phyloP scores from a whole-genome alignment of 495 filamentous ascomycete genomes.

The Aspergillus incahuasiensis region DNA sequence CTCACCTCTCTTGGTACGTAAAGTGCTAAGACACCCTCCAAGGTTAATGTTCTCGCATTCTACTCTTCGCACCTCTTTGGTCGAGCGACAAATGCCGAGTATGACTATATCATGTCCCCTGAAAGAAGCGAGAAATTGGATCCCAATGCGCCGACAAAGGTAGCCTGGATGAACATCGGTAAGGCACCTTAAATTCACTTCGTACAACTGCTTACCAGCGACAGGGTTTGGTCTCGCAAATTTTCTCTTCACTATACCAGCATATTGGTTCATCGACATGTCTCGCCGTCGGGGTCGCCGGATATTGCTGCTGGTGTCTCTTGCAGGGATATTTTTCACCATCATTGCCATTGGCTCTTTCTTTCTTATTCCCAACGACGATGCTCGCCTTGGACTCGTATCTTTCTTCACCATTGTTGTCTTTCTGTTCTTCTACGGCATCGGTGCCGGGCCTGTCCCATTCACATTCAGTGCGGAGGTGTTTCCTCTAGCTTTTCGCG shows the following conservation, averaged over 20 bases:
- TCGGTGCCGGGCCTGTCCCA: conserved; percentile 22
- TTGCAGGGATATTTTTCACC: conserved; percentile 20
- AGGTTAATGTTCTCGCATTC: conserved; percentile 69
- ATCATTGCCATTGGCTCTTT: conserved; percentile 15
- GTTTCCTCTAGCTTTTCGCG: conserved; percentile 65
- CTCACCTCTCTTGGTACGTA: background rate
- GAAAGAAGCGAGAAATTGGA: conserved; percentile 29
- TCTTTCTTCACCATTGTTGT: conserved; percentile 14
- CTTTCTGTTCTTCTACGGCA: conserved; percentile 20
- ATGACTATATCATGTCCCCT: too few species aligned
- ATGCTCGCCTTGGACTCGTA: conserved; percentile 10
- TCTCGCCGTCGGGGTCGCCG: conserved; percentile 18
- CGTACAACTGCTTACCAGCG: background rate
- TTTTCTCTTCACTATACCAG: conserved; percentile 27
- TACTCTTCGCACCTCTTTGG: conserved; percentile 64
- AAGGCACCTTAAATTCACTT: conserved; percentile 16
- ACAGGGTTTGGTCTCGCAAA: conserved; percentile 24
- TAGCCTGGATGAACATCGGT: conserved; percentile 59
- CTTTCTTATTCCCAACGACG: conserved; percentile 12
- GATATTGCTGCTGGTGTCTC: conserved; percentile 23
- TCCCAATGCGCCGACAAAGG: background rate
- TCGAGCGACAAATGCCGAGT: conserved; percentile 5
- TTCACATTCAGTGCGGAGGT: conserved; percentile 53
- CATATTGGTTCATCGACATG: conserved; percentile 22
- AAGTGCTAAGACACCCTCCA: background rate